phyloP scores from a whole-genome alignment of 345 rosid species.

The Xanthoceras sorbifolium region DNA sequence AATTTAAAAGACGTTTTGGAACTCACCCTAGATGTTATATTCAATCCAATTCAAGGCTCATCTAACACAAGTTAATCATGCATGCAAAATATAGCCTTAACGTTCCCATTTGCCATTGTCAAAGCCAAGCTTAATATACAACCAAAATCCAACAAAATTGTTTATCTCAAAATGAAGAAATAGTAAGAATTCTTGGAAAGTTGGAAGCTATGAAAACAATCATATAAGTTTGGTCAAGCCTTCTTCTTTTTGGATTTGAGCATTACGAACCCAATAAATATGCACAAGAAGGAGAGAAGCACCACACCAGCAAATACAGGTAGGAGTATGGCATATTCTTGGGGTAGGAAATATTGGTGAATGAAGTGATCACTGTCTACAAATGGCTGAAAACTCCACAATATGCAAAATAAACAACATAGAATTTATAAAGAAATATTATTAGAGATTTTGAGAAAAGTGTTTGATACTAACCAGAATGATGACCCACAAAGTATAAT shows the following conservation, averaged over 20 bases:
- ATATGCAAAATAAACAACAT: background rate
- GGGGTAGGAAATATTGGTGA: conserved; percentile 85
- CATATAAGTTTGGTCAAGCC: conserved; percentile 33
- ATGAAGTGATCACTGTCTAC: conserved; percentile 85
- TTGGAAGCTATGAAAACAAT: background rate
- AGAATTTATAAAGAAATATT: background rate
- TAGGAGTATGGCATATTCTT: conserved; percentile 77
- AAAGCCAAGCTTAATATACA: background rate
- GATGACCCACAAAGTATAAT: conserved; percentile 96
- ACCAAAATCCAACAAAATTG: too few species aligned
- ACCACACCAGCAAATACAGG: conserved; percentile 75
- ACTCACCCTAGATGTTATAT: too few species aligned
- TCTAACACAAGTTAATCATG: background rate
- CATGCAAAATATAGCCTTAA: too few species aligned
- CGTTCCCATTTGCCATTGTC: background rate
- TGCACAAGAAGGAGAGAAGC: conserved; percentile 60
- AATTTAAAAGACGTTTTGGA: too few species aligned
- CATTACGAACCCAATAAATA: conserved; percentile 78
- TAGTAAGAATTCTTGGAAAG: background rate
- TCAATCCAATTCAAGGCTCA: too few species aligned
- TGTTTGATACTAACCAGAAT: conserved; percentile 57
- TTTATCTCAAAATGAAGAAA: too few species aligned
- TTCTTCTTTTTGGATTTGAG: conserved; percentile 87
- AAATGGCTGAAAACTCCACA: conserved; percentile 68
- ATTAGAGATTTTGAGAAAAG: background rate